Evolutionary conservation across 306 rosid species (phyloP).

Genomic region (Herpetospermum pedunculosum): DNA sequence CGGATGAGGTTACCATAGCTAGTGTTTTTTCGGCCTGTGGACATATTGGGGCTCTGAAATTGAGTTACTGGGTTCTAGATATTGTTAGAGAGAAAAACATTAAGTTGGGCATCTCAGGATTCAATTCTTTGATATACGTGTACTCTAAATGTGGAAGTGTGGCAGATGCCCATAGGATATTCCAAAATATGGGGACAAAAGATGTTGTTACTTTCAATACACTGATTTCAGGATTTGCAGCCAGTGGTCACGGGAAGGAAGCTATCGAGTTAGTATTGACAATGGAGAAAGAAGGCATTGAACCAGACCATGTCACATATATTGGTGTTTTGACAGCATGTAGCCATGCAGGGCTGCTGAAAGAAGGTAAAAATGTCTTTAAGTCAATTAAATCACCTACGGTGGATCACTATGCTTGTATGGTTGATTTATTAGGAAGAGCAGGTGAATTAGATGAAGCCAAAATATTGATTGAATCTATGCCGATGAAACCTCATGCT

Average conservation of each 20-base stretch:
- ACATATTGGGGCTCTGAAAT: constrained; percentile 48
- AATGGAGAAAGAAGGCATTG: constrained; percentile 42
- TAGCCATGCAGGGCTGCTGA: constrained; percentile 51
- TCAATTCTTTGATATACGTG: constrained; percentile 52
- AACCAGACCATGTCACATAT: constrained; percentile 47
- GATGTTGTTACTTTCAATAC: constrained; percentile 57
- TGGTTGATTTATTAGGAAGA: constrained; percentile 58
- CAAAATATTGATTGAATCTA: constrained; percentile 28
- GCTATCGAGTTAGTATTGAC: constrained; percentile 31
- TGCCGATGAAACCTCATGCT: constrained; percentile 57
- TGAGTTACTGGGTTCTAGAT: constrained; percentile 50
- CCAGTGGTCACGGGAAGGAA: constrained; percentile 49
- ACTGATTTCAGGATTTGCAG: constrained; percentile 51
- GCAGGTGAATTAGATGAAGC: constrained; percentile 56
- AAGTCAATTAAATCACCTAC: constrained; percentile 44
- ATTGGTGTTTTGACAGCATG: constrained; percentile 47
- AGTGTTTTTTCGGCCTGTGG: constrained; percentile 65
- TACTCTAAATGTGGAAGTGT: constrained; percentile 56
- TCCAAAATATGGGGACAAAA: constrained; percentile 35
- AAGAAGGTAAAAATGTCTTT: constrained; percentile 42
- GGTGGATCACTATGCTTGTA: constrained; percentile 57
- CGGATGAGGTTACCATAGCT: constrained; percentile 61
- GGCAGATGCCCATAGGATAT: constrained; percentile 34
- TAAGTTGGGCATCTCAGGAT: constrained; percentile 33
- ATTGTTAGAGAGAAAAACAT: constrained; percentile 26